These are phyloP conservation scores for Selaginella moellendorffii DNA, from an alignment of 75 land plant genomes.

Conservation along the genomic window DNA sequence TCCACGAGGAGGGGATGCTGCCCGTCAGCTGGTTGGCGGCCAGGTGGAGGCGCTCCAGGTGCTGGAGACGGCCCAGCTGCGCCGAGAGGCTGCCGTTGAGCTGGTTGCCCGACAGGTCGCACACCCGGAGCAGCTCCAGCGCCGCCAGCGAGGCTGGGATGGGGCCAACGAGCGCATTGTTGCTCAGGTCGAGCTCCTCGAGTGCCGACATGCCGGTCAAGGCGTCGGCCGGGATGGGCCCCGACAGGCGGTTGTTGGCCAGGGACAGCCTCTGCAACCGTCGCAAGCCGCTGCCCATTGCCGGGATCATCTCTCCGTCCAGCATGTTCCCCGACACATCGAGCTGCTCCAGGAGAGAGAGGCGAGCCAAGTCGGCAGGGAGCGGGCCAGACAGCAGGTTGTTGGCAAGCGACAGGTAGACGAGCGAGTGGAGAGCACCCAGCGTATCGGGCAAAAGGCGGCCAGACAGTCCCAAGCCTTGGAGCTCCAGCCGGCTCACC, in stretches of 20 bases:
- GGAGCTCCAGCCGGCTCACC: conserved; percentile 51
- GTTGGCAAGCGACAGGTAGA: conserved; percentile 47
- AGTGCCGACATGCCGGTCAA: background rate
- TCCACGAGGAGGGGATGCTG: conserved; percentile 27
- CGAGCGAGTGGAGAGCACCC: conserved; percentile 30
- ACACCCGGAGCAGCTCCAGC: conserved; percentile 31
- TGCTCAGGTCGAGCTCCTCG: conserved; percentile 43
- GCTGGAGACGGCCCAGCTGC: conserved; percentile 29
- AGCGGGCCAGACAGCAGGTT: conserved; percentile 49
- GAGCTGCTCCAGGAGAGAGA: conserved; percentile 15
- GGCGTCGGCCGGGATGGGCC: background rate
- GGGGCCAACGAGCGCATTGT: conserved; percentile 47
- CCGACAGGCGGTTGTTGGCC: background rate
- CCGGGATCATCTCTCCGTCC: conserved; percentile 11
- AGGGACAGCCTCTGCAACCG: background rate
- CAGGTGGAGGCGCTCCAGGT: conserved; percentile 38
- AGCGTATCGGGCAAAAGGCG: conserved; percentile 37
- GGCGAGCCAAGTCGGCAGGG: conserved; percentile 42
- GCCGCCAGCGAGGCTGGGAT: conserved; percentile 35
- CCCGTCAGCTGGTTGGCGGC: conserved; percentile 53
- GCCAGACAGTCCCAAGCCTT: conserved; percentile 37
- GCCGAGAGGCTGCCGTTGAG: conserved; percentile 37
- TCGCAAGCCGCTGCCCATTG: background rate
- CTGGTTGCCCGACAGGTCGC: conserved; percentile 57
- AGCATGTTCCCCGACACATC: conserved; percentile 16